Percentiles rank a stretch among this genome's conserved stretches.
phyloP scores from a whole-genome alignment of 1,284 basidiomycete species.

The Cutaneotrichosporon mucoides region DNA sequence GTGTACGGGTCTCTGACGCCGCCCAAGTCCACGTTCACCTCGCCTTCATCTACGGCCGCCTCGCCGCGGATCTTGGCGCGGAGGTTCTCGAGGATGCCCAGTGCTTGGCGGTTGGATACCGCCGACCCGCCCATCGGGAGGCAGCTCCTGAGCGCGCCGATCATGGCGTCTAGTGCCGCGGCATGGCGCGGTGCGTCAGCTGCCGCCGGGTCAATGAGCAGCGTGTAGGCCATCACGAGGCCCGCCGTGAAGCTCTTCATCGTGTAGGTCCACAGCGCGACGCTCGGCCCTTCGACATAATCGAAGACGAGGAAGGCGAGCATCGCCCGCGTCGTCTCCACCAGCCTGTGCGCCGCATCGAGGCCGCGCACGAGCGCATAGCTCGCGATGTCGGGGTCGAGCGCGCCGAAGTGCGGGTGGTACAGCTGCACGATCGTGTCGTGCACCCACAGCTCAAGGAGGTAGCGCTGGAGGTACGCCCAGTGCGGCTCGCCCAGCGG shows the following conservation, averaged over 20 bases:
- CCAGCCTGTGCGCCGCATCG: neutral
- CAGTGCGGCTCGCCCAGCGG: neutral
- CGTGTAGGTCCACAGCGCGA: conserved; percentile 5
- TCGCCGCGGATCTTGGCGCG: neutral
- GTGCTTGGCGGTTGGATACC: neutral
- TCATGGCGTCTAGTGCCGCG: neutral
- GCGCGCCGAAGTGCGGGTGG: neutral
- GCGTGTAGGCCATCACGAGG: conserved; percentile 5
- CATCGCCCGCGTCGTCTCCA: neutral
- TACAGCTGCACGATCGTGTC: conserved; percentile 1
- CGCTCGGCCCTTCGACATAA: conserved; percentile 3
- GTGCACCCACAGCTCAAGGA: neutral
- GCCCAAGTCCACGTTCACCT: neutral
- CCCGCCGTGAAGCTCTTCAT: conserved; percentile 4
- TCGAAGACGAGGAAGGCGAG: neutral
- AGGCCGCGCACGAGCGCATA: neutral
- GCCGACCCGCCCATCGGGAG: neutral
- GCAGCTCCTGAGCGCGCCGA: neutral
- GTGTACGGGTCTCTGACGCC: neutral
- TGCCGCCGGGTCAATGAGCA: neutral
- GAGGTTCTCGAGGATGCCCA: conserved; percentile 1
- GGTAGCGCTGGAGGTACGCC: neutral
- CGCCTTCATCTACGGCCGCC: neutral
- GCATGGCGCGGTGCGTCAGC: neutral
- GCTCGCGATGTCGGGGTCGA: neutral